Base-by-base conservation (phyloP, 257 asterid genomes). In the Scutellaria baicalensis region DNA sequence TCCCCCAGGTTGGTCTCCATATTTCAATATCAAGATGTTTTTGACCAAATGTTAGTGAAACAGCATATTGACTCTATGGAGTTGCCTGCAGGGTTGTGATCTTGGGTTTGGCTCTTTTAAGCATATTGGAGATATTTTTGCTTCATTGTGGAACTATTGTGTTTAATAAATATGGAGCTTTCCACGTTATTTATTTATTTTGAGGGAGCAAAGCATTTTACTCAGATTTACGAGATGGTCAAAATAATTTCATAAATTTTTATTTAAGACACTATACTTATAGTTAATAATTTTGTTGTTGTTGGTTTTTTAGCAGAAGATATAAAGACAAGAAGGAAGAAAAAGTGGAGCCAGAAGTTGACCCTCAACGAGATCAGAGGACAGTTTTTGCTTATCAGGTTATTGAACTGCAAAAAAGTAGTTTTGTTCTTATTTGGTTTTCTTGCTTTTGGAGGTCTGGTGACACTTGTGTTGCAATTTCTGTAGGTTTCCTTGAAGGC, bases 361-460 rank as follows among this genome's bases (percentile, higher is more conserved):
- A 86, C 75, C 90, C 93, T 35, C 93, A 86, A 64, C 79, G 89
- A 70, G 89, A 86, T 64, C 93, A 83, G 79, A 73, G 89, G 73
- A 88, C 95, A 10, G 93, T 88, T 83, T 86, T 88, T 78, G 95
- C 89, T 64, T 88, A 86, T 81, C 95, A 88, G 90, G 95, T 88
- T 48, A 49, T 51, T 69, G 58, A 49, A 69, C 45, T 80, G 78
- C 58, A 45, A 23, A 69, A 38, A 40, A 27, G 12, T 20, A 36
- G 17, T 57, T 59, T 59, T 70, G 7, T 66, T 65, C 65, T 52
- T 16, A 35, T 75, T 18, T 59, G 74, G 21, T 75, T 43, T 76
- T 57, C 38, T 69, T 42, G 27, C 75, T 66, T 54, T 71, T 57
- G 64, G 68, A 76, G 43, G 72, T 47, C 18, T 69, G 17, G 72